Base-by-base conservation (phyloP, 306 rosid species). In the Vigna angularis region DNA sequence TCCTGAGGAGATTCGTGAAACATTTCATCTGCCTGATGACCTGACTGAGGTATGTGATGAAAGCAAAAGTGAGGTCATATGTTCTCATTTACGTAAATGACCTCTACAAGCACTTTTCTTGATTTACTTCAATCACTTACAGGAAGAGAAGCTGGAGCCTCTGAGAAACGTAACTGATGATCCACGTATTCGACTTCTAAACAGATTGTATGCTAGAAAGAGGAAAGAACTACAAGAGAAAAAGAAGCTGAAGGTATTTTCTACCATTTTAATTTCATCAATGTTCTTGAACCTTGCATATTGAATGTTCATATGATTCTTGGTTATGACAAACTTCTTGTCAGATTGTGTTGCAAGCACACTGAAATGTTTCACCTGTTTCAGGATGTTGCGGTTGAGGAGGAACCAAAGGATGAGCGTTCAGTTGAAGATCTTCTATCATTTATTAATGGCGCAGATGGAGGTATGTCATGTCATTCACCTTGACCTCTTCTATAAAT, bases 141-240 rank as follows among this genome's bases (percentile, higher is more conserved):
- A 93, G 98, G 98, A 93, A 85, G 97, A 93, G 85, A 91, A 93
- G 86, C 83, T 91, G 85, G 97, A 90, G 75, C 97, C 98, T 44
- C 59, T 91, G 7, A 82, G 88, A 84, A 93, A 93, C 85, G 83
- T 86, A 74, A 87, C 94, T 4, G 98, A 91, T 48, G 97, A 93
- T 87, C 98, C 98, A 26, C 96, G 96, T n/a, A 91, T 93, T 42
- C 91, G 97, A 79, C 98, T 93, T 79, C 83, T 93, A 52, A 93
- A 90, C 81, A 85, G 96, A 76, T 86, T 93, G 78, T 89, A 93
- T 86, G 98, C 98, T 48, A 89, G 89, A 71, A 93, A 91, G 85
- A 89, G 93, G 88, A 90, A 88, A 87, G 98, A 91, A 57, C 78
- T 91, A 66, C 87, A 83, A 78, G 97, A 93, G 79, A 81, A 90